Evolutionary conservation across 225 moss, liverwort and hornwort species (phyloP), one percentile per base, ranked within the genome.

Genomic region (Asterella californica): DNA sequence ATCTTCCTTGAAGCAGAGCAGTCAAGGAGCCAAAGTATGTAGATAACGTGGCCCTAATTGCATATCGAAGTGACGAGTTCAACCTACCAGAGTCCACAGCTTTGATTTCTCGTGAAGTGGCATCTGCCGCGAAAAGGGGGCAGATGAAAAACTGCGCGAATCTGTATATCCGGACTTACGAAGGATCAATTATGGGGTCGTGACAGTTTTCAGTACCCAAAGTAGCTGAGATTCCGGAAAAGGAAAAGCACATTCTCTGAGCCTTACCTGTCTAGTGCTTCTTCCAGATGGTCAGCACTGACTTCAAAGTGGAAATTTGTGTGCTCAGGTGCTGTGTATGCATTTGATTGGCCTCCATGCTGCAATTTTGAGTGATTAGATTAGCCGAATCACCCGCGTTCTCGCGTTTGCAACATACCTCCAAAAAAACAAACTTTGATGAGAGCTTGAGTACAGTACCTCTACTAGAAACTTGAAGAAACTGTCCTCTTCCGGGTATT

Each of bases 321-420:
- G 78, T 93, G 91, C 81, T 97, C 97, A 75, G 91, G 88, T 49
- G 93, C 91, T 33, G 97, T 97, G 67, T 91, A 97, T 11, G 97
- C 97, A 89, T 97, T 97, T 53, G 94, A 94, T 85, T 93, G 93
- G 70, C 97, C 97, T 74, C 94, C 97, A 89, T 94, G 94, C 97
- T 95, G 93, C 90, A 90, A 80, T 70, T 82, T 42, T 73, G 75
- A 61, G 63, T 21, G 32, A 24, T 5, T n/a, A 73, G 15, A 57
- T n/a, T 33, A 74, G 50, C 25, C 73, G 81, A 27, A 75, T 81
- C 22, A 85, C 49, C n/a, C 68, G 34, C 59, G n/a, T 62, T 21
- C 48, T 38, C 29, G 25, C 37, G 25, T 36, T 19, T 17, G 63
- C 70, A 60, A 52, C 18, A 32, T 19, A 55, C 15, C 21, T 37